Conservation (phyloP, 495 filamentous ascomycete species). For the Echria macrotheca region DNA sequence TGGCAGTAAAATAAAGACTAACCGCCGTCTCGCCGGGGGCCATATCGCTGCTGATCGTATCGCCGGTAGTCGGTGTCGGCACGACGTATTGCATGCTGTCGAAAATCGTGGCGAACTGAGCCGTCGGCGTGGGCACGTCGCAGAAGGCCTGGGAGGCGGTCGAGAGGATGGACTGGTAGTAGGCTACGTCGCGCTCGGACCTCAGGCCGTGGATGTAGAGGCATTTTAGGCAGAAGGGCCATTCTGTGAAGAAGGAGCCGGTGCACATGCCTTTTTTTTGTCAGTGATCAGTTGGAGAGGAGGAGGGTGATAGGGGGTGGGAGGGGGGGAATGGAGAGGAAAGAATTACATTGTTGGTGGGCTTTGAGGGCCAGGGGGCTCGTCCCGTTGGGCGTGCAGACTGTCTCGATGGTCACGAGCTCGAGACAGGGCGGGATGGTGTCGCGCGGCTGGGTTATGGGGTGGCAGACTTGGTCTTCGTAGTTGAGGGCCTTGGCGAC, state of each 20-base stretch:
- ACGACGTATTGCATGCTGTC: constrained; percentile 13
- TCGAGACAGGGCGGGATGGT: constrained; percentile 26
- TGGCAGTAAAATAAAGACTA: constrained; percentile 34
- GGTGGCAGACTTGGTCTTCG: constrained; percentile 27
- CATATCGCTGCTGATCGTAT: constrained; percentile 21
- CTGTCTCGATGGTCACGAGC: constrained; percentile 25
- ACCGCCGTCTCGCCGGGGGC: constrained; percentile 29
- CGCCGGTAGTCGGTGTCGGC: constrained; percentile 19
- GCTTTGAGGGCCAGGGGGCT: constrained; percentile 24
- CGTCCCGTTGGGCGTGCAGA: constrained; percentile 26
- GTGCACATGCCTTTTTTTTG: constrained; percentile 29
- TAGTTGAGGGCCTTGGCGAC: constrained; percentile 14
- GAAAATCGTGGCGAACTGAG: constrained; percentile 24
- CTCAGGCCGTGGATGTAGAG: constrained; percentile 32
- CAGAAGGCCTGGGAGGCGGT: constrained; percentile 27
- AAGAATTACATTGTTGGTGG: constrained; percentile 29
- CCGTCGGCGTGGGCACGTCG: constrained; percentile 24
- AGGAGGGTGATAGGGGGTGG: background rate
- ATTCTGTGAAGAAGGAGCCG: constrained; percentile 36
- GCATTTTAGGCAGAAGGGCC: constrained; percentile 33
- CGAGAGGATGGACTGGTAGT: constrained; percentile 24
- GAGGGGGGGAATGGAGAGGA: background rate
- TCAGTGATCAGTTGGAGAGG: background rate
- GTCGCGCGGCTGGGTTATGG: constrained; percentile 21
- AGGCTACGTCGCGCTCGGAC: constrained; percentile 21